These are phyloP conservation scores for Poa pratensis DNA, from an alignment of 176 grass and related monocot genomes.

Conservation along the genomic window DNA sequence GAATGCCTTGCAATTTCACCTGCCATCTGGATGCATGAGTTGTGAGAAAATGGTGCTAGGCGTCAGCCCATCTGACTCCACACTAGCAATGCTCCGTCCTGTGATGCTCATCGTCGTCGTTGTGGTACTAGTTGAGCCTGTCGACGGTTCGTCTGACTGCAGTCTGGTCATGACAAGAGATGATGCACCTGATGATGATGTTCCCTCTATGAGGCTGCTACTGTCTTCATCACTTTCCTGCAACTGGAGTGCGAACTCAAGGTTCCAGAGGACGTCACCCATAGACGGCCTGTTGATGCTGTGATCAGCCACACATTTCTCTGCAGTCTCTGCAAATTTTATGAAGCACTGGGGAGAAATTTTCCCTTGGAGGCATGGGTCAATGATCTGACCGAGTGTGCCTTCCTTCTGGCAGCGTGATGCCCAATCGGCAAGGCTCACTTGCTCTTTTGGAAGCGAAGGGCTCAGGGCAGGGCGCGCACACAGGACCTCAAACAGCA, in stretches of 20 bases:
- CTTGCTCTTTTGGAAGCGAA: constrained; percentile 58
- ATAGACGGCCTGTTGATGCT: constrained; percentile 65
- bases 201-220: constrained; percentile 30
- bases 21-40: constrained; percentile 67
- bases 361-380: constrained; percentile 56
- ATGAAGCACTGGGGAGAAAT: constrained; percentile 62
- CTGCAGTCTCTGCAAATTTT: constrained; percentile 62
- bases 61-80: constrained; percentile 49
- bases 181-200: constrained; percentile 5
- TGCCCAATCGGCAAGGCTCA: constrained; percentile 79
- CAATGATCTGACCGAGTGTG: constrained; percentile 60
- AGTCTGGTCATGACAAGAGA: constrained; percentile 15
- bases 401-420: constrained; percentile 61
- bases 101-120: constrained; percentile 38
- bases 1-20: constrained; percentile 29
- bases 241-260: constrained; percentile 70
- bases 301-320: constrained; percentile 61
- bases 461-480: constrained; percentile 54
- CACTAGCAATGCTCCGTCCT: constrained; percentile 51
- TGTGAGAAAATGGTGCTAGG: constrained; percentile 71
- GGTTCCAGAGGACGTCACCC: constrained; percentile 74
- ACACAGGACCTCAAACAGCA: constrained; percentile 71
- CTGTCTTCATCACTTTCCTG: constrained; percentile 64
- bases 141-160: constrained; percentile 43
- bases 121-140: constrained; percentile 49